These are phyloP conservation scores for Gossypium schwendimanii DNA, from an alignment of 441 rosid genomes.

Conservation along the genomic window DNA sequence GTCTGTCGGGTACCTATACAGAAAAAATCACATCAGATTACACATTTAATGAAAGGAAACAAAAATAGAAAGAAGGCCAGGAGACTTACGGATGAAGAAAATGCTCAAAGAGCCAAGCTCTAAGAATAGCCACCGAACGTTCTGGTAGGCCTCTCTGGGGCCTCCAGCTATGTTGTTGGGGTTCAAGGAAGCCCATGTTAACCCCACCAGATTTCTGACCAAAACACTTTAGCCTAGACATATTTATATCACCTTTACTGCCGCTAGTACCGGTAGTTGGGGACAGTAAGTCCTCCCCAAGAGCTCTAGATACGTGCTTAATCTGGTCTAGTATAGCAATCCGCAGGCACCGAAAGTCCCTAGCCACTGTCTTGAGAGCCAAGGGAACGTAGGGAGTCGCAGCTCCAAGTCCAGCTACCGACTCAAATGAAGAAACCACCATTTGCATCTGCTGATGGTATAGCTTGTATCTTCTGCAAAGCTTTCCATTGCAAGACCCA, in stretches of 20 bases:
- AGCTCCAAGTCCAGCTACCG: slow-evolving; percentile 49
- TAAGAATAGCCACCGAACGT: slow-evolving; percentile 49
- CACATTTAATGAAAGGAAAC: not conserved
- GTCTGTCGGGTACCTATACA: slow-evolving; percentile 51
- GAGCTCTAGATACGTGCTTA: slow-evolving; percentile 23
- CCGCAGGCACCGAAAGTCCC: slow-evolving; percentile 41
- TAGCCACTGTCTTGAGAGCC: slow-evolving; percentile 38
- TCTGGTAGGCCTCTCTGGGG: slow-evolving; percentile 71
- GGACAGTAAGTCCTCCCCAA: slow-evolving; percentile 34
- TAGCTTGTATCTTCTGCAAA: slow-evolving; percentile 43
- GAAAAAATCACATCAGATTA: not conserved
- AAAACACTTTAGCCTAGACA: slow-evolving; percentile 22
- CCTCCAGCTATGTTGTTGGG: slow-evolving; percentile 50
- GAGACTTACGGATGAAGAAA: slow-evolving; percentile 61
- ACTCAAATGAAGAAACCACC: slow-evolving; percentile 54
- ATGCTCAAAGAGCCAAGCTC: slow-evolving; percentile 64
- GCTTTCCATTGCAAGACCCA: slow-evolving; percentile 26
- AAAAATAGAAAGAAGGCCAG: not conserved
- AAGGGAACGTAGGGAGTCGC: slow-evolving; percentile 46
- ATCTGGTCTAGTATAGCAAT: slow-evolving; percentile 40
- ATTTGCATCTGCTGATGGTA: slow-evolving; percentile 63
- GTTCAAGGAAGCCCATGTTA: slow-evolving; percentile 31
- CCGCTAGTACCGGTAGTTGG: slow-evolving; percentile 23
- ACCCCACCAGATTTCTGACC: slow-evolving; percentile 31
- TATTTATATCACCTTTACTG: slow-evolving; percentile 23